Evolutionary conservation across 768 basidiomycete genomes (phyloP), one percentile per base, ranked within the genome.

Genomic region (Auriscalpium vulgare): DNA sequence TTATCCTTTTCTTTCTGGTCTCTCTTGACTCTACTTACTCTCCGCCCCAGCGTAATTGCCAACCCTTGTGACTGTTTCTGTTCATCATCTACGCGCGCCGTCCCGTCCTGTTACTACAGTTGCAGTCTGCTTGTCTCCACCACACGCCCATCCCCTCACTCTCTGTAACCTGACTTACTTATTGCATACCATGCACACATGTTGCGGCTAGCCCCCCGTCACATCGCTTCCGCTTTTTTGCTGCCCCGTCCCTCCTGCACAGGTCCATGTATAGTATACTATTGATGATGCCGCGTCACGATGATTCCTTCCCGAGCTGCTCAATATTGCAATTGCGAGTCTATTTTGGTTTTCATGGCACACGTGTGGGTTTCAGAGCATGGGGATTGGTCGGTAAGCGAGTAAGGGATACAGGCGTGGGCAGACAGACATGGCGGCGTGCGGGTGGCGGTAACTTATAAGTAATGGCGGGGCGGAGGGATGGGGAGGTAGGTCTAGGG

Each of bases 101-200:
- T 43, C 7, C 64, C 59, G 58, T 62, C 60, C 29, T 29, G 29
- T 29, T 29, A 29, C 29, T 29, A 29, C 29, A 29, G 29, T 29
- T 29, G 29, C 29, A 54, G 62, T 61, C 61, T 63, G 64, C 59
- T 65, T 60, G 63, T 61, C 60, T 56, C 53, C 62, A 58, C 56
- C 47, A 50, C 54, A 40, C 59, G 54, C 61, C 37, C 66, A 59
- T 44, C 55, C 54, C 53, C 56, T 35, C 53, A 54, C 45, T 56
- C 46, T 63, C 60, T 54, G 57, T 63, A 58, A 21, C 59, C 53
- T 60, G n/a, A 53, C 23, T 51, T 58, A 59, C 58, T 59, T 66
- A 67, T 65, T 66, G 66, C 67, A 68, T 68, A 64, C 55, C 64
- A 67, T 67, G 67, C 64, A 62, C 62, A 62, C 58, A 63, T 65